Conservation (phyloP, 768 basidiomycete species). For the Rhizopogon vesiculosus region DNA sequence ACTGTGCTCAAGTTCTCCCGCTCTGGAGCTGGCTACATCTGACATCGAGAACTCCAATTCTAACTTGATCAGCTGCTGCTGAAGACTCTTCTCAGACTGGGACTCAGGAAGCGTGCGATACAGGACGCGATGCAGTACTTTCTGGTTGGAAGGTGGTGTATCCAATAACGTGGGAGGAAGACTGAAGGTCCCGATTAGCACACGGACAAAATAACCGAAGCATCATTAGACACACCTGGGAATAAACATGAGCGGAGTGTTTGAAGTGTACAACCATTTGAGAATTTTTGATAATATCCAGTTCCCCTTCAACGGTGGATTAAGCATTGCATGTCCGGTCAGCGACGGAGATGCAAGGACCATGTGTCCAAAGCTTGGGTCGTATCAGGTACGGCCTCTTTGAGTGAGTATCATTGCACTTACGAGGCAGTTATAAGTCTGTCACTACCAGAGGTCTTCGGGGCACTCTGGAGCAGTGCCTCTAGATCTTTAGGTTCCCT, state of each 20-base stretch:
- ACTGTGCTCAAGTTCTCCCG: background rate
- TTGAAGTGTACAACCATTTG: slow-evolving; percentile 37
- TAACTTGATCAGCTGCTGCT: slow-evolving; percentile 30
- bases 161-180: slow-evolving; percentile 32
- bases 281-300: slow-evolving; percentile 37
- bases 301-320: slow-evolving; percentile 43
- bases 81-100: slow-evolving; percentile 3
- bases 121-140: slow-evolving; percentile 40
- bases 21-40: no score
- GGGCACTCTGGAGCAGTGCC: background rate
- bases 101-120: slow-evolving; percentile 35
- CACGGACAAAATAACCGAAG: no score
- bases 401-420: slow-evolving; percentile 7
- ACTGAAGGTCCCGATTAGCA: slow-evolving; percentile 20
- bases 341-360: slow-evolving; percentile 38
- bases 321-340: slow-evolving; percentile 20
- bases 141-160: slow-evolving; percentile 25
- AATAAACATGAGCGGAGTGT: slow-evolving; percentile 38
- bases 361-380: slow-evolving; percentile 53
- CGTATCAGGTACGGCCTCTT: background rate
- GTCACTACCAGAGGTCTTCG: background rate
- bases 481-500: background rate
- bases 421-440: slow-evolving; percentile 38
- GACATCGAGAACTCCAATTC: slow-evolving; percentile 31
- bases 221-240: slow-evolving; percentile 38